A percentile compares a stretch with the other conserved stretches of the same genome.
These are phyloP conservation scores for Candida schatavii DNA, from an alignment of 805 yeast species.

Conservation along the genomic window DNA sequence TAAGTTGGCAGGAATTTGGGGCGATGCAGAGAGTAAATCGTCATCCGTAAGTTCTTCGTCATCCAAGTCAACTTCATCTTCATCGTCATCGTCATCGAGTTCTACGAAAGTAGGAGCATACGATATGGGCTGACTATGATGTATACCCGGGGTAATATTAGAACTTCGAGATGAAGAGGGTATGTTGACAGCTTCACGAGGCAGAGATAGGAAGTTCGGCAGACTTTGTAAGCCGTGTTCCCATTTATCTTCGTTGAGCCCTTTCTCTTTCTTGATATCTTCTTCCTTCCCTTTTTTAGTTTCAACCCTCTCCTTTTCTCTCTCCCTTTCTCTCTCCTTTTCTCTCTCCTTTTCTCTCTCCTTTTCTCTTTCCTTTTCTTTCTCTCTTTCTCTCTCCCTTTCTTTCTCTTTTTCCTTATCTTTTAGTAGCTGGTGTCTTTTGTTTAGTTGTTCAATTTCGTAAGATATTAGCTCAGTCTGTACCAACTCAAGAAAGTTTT, in stretches of 20 bases:
- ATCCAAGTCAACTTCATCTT: conserved; percentile 22
- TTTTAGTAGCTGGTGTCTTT: conserved; percentile 1
- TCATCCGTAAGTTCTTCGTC: conserved; percentile 34
- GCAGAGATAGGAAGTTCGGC: neutral
- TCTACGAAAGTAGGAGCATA: conserved; percentile 4
- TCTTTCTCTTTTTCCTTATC: conserved; percentile 1
- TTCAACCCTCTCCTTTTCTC: conserved; percentile 3
- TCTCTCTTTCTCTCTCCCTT: conserved; percentile 3
- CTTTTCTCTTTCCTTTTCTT: conserved; percentile 3
- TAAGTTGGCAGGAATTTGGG: conserved; percentile 64
- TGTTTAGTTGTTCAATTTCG: conserved; percentile 31
- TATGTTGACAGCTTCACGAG: neutral
- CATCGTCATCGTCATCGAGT: conserved; percentile 2
- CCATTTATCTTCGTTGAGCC: too few relatives aligned
- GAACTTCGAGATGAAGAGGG: too few relatives aligned
- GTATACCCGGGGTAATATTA: neutral
- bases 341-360: conserved; percentile 1
- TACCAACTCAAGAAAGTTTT: conserved; percentile 75
- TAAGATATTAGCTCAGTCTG: conserved; percentile 49
- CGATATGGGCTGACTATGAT: neutral
- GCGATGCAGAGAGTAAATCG: conserved; percentile 55
- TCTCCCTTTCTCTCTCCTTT: conserved; percentile 3
- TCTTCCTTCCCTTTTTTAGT: too few relatives aligned
- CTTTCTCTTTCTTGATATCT: too few relatives aligned
- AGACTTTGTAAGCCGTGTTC: neutral